Evolutionary conservation across 208 protist species (phyloP), one percentile per base, ranked within the genome.

Genomic region (Wallacemonas sp.): DNA sequence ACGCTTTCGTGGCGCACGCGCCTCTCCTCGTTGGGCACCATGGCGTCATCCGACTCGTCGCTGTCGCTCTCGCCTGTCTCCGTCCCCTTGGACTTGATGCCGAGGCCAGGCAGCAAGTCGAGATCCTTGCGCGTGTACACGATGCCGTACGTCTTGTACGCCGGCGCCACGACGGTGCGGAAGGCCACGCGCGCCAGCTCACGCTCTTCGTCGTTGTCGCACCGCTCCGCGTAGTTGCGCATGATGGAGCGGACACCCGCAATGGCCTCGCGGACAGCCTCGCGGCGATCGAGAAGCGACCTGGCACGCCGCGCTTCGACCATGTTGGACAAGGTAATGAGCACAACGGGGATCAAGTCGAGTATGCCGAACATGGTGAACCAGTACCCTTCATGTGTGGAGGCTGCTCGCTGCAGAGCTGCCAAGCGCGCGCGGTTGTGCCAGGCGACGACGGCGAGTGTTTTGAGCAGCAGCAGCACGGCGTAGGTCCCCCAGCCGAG

Each of bases 401-500:
- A 4, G 33, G 43, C 63, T 4, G 60, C 3, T 2, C 23, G 21
- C 14, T 47, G 52, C 6, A 74, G 26, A 30, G 46, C 21, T 19
- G 44, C 47, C 46, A 76, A 36, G 12, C 27, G 6, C 1, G 57
- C 58, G 1, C 73, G 27, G 56, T 49, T 75, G 2, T 66, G 27
- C 16, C 47, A 32, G 6, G 57, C 65, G 5, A 65, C 41, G 6
- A 54, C 33, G 6, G 74, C 23, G 27, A 83, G 61, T 12, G 49
- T 61, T 23, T 49, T 44, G 11, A 88, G 38, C 38, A 85, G 38
- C 0, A 75, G 32, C 16, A 80, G 27, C 2, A 93, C 65, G 2
- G 83, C 70, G 70, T 92, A 91, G 9, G 81, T 16, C 52, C 69
- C 76, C 87, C 90, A 95, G 26, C 86, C 87, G 9, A 93, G 63